Evolutionary conservation across 148 eudicot species (phyloP).

Genomic region (Persicaria tinctoria): DNA sequence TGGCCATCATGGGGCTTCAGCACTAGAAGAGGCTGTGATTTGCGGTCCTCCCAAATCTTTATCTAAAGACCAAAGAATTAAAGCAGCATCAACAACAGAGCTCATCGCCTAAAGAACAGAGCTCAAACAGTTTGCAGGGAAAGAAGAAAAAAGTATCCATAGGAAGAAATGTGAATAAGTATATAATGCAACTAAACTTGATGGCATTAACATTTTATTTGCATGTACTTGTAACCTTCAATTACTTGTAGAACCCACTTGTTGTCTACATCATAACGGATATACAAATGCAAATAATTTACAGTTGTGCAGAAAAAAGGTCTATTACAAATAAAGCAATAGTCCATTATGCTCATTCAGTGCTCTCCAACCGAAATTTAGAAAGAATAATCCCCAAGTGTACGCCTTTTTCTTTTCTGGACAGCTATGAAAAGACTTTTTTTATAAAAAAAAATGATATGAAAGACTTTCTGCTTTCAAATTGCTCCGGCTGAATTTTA

Average conservation of each 20-base stretch:
- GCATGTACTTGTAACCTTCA: background rate
- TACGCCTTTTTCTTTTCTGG: background rate
- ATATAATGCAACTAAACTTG: no score
- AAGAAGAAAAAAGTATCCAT: background rate
- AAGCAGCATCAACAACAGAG: background rate
- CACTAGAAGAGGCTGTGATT: conserved; percentile 60
- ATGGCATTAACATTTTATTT: background rate
- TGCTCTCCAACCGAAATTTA: background rate
- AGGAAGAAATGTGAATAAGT: background rate
- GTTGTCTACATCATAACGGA: background rate
- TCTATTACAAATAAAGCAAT: background rate
- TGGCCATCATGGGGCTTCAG: conserved; percentile 88
- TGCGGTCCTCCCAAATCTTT: conserved; percentile 96
- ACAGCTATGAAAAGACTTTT: background rate
- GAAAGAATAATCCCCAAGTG: background rate
- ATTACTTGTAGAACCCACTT: background rate
- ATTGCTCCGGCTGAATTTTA: background rate
- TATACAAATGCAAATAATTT: background rate
- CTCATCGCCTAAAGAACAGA: background rate
- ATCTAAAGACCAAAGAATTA: conserved; percentile 37
- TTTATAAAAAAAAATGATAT: no score
- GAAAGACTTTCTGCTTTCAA: background rate
- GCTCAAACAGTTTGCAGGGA: background rate
- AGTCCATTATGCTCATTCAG: background rate
- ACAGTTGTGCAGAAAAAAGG: background rate